Base-by-base conservation (phyloP, 2,329 filamentous ascomycete species). In the Stagonosporopsis vannaccii region DNA sequence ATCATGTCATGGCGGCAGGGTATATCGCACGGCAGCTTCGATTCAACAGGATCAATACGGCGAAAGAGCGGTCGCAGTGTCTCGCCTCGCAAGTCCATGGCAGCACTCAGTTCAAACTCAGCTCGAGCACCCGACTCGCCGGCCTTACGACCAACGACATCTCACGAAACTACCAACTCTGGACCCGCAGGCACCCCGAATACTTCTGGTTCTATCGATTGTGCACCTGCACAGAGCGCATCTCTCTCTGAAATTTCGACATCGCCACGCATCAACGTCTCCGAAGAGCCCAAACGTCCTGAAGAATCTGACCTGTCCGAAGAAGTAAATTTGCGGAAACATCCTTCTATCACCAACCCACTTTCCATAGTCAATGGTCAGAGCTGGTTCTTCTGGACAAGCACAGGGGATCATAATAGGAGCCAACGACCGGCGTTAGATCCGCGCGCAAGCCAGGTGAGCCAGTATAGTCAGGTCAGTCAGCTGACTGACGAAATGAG, bases 1-100 rank as follows among this genome's bases (percentile, higher is more conserved):
- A 97, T 97, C 62, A 83, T 96, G 62, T 90, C 87, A 45, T 99
- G 94, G 94, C 87, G 93, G 3, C 91, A 96, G 63, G 84, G 84
- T 12, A 83, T 90, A 52, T 79, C 81, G 5, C 82, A 81, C 58
- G 81, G 78, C 30, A 82, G 78, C 58, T 73, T 81, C n/a, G 81
- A 84, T 26, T 76, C 53, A 33, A 70, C 51, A 36, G 66, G 68
- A 25, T 59, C 60, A 0, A 45, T 65, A 20, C 61, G 65, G 2
- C 48, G 58, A 13, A 42, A 60, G 15, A 72, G 66, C 36, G 73
- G 63, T 56, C 71, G 82, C 58, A 83, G 79, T 64, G 73, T 77
- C 41, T 83, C 83, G 17, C 80, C 84, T 2, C 75, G 80, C 66
- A 81, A 82, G 60, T 76, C 75, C 0, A 58, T 76, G 26, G 69